These are phyloP conservation scores for Haematococcus lacustris DNA, from an alignment of 139 green algal genomes.

Conservation along the genomic window DNA sequence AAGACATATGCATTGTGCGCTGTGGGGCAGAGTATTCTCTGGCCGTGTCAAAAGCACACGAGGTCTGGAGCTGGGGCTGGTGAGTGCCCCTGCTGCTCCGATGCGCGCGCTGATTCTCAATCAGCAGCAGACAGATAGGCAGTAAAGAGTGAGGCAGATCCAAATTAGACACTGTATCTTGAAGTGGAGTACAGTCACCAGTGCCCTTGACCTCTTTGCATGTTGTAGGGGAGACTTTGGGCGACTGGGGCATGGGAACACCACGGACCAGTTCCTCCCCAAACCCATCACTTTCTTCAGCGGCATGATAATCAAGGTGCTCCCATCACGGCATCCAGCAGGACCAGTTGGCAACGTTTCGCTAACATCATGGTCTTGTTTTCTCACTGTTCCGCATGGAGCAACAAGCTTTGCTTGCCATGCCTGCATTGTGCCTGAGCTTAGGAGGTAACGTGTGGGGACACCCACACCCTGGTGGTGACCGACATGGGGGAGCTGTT, in stretches of 20 bases:
- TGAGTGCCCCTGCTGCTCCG: conserved; percentile 15
- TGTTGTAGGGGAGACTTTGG: conserved; percentile 78
- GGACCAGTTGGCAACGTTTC: too few relatives aligned
- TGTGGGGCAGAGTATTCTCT: conserved; percentile 85
- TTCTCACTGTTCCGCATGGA: too few relatives aligned
- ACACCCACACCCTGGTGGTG: conserved; percentile 81
- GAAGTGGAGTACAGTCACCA: neutral
- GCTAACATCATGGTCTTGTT: too few relatives aligned
- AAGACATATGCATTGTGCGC: conserved; percentile 33
- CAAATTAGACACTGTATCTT: neutral
- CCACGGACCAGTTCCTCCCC: conserved; percentile 71
- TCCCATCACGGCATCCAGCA: too few relatives aligned
- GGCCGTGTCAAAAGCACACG: conserved; percentile 32
- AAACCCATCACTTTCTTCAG: conserved; percentile 55
- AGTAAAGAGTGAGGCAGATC: neutral
- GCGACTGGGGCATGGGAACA: conserved; percentile 71
- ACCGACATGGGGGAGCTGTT: conserved; percentile 50
- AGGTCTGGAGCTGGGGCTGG: conserved; percentile 84
- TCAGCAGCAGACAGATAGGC: neutral
- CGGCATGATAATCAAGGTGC: too few relatives aligned
- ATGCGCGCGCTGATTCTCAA: conserved; percentile 5
- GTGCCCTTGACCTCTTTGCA: neutral
- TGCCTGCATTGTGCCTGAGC: too few relatives aligned
- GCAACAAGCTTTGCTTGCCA: too few relatives aligned
- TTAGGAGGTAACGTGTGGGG: conserved; percentile 65